Base-by-base conservation (phyloP, 805 yeast genomes). In the Komagataella pastoris region DNA sequence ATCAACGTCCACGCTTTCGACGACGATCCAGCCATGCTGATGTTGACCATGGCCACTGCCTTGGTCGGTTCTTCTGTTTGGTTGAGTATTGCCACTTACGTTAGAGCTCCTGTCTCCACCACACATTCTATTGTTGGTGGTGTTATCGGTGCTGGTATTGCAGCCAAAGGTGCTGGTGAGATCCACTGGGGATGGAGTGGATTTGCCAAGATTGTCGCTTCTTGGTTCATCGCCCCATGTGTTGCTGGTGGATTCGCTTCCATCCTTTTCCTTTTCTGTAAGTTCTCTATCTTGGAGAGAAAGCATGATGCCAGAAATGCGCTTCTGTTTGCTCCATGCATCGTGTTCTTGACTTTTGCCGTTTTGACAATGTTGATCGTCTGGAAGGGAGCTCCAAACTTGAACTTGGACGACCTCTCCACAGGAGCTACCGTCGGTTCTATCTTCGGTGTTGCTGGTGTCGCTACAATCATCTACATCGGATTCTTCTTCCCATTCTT, bases 41-140 rank as follows among this genome's bases (percentile, higher is more conserved):
- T 84, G 87, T 69, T 84, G 50, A 75, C 84, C 24, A 84, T 84
- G 90, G 73, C 83, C 17, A 79, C 85, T 69, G 90, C 91, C 30
- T 67, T 82, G 51, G 77, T 83, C 52, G 91, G 90, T 47, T 81
- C 88, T 4, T 80, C 90, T 1, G 47, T 71, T 24, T 84, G 90
- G 90, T 71, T 84, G 51, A 68, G 83, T 4, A 51, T 80, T 54
- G 90, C 90, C 45, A 85, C 90, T 14, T 55, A 63, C 2, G 65
- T 83, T 36, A 86, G 87, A 55, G 74, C 81, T 76, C 90, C 90
- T n/a, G 89, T 83, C 47, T 84, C 90, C 17, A 83, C 90, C 17
- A 84, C 91, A 8, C 90, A 85, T 61, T 80, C 88, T 7, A 82
- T 85, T 56, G 83, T 84, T 50, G 90, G 90, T 59, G 89, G 80